Evolutionary conservation across 1,284 basidiomycete species (phyloP).

Genomic region (Ustilago shanxiensis): DNA sequence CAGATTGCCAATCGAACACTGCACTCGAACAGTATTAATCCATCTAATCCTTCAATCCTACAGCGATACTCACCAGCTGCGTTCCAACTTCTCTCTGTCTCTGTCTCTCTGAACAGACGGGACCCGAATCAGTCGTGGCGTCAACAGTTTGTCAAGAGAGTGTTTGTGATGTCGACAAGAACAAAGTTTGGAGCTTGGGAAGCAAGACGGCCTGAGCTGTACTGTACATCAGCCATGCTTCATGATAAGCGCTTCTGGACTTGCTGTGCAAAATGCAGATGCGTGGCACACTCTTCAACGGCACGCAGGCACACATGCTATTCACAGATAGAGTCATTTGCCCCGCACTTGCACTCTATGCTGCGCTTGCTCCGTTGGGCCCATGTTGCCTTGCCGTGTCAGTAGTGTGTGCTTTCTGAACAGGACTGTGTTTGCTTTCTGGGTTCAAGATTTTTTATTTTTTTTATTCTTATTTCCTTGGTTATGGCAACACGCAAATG

Average conservation of each 20-base stretch:
- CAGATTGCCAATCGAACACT: background rate
- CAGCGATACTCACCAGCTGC: background rate
- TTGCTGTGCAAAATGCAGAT: too few species aligned
- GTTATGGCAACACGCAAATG: background rate
- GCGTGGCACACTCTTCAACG: background rate
- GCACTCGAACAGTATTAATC: background rate
- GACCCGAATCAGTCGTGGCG: slow-evolving; percentile 4
- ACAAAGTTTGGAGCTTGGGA: too few species aligned
- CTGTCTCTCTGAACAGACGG: background rate
- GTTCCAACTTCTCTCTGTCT: background rate
- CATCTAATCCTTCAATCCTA: background rate
- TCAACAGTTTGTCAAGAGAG: too few species aligned
- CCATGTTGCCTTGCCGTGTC: too few species aligned
- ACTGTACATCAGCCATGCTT: too few species aligned
- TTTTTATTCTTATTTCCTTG: too few species aligned
- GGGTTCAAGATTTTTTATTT: too few species aligned
- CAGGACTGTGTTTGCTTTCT: too few species aligned
- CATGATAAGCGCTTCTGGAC: slow-evolving; percentile 7
- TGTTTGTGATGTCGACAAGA: too few species aligned
- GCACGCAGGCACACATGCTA: slow-evolving; percentile 9
- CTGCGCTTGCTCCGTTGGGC: too few species aligned
- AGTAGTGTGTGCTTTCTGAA: background rate
- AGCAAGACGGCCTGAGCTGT: too few species aligned
- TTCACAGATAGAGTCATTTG: background rate
- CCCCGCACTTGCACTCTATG: slow-evolving; percentile 4